phyloP scores from a whole-genome alignment of 139 green algal species.

The Zygnema cylindricum region DNA sequence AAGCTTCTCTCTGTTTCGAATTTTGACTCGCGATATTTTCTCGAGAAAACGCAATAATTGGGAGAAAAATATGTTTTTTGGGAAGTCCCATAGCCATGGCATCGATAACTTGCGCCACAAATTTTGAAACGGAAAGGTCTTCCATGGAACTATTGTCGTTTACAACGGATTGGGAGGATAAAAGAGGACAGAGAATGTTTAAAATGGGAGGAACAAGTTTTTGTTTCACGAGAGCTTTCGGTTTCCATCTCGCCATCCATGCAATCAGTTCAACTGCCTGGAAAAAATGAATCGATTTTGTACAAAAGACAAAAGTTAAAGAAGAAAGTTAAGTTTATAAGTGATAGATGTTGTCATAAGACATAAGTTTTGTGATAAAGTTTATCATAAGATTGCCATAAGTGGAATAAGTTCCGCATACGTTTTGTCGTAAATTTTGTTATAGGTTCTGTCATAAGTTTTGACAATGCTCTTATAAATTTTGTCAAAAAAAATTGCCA shows the following conservation, averaged over 20 bases:
- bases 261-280: conserved; percentile 68
- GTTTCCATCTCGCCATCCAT: conserved; percentile 74
- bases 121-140: conserved; percentile 50
- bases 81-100: conserved; percentile 25
- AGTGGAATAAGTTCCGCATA: too few relatives aligned
- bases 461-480: too few relatives aligned
- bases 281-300: too few relatives aligned
- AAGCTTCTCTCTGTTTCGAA: conserved; percentile 1
- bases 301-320: too few relatives aligned
- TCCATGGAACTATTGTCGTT: conserved; percentile 51
- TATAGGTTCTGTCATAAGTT: too few relatives aligned
- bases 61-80: conserved; percentile 22
- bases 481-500: too few relatives aligned
- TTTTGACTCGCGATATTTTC: neutral
- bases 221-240: conserved; percentile 74
- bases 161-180: conserved; percentile 64
- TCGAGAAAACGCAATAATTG: conserved; percentile 14
- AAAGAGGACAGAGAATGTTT: conserved; percentile 69
- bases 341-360: too few relatives aligned
- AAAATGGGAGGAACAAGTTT: conserved; percentile 70
- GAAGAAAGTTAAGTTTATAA: too few relatives aligned
- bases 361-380: too few relatives aligned
- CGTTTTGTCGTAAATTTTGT: too few relatives aligned
- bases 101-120: conserved; percentile 59
- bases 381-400: too few relatives aligned